Evolutionary conservation across 1,284 basidiomycete genomes (phyloP).

Genomic region (Laetiporus sulphureus): DNA sequence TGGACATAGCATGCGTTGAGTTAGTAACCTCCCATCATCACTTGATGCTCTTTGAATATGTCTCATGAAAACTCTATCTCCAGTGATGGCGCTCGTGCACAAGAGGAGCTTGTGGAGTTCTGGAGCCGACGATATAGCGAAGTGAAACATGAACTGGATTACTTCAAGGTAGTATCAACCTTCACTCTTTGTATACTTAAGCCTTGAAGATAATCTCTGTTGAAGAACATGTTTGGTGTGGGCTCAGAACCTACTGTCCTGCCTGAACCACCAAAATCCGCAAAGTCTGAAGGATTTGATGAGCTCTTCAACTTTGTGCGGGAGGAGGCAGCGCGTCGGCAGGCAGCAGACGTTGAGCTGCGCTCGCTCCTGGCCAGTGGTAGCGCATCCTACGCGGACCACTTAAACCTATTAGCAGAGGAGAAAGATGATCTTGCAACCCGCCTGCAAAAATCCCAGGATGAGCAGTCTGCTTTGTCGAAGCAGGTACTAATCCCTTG

Average conservation of each 20-base stretch:
- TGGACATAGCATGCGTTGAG: no score
- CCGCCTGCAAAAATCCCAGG: neutral
- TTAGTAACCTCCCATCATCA: no score
- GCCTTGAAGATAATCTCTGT: neutral
- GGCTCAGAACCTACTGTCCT: neutral
- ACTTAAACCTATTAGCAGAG: neutral
- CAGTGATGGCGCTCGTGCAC: no score
- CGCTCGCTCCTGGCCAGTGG: neutral
- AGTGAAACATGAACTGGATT: constrained; percentile 1
- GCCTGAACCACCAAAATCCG: neutral
- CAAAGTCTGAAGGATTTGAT: neutral
- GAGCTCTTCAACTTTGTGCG: constrained; percentile 1
- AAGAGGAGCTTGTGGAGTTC: constrained; percentile 4
- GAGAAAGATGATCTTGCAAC: neutral
- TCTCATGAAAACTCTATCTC: no score
- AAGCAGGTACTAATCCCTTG: neutral
- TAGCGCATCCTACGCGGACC: neutral
- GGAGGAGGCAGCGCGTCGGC: constrained; percentile 1
- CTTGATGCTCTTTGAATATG: no score
- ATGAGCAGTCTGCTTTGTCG: neutral
- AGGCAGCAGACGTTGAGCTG: constrained; percentile 2
- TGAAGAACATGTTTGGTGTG: neutral
- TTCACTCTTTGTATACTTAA: neutral
- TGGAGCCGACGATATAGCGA: constrained; percentile 1
- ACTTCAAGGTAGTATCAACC: neutral